Conservation (phyloP, 768 basidiomycete genomes). For the Agaricus subrufescens region DNA sequence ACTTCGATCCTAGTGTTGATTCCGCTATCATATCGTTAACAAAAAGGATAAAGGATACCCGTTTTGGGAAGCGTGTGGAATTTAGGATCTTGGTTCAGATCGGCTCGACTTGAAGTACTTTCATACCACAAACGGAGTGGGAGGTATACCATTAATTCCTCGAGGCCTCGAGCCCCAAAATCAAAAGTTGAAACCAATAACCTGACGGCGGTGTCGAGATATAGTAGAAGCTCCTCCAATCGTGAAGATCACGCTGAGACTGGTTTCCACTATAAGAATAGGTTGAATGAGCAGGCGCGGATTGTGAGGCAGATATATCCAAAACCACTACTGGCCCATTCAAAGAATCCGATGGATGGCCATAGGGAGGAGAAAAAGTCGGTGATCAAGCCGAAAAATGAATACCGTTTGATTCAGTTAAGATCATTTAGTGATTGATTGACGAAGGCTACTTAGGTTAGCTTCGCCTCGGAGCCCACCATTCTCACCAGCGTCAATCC, state of each 20-base stretch:
- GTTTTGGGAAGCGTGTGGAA: neutral
- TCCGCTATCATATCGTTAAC: neutral
- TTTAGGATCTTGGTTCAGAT: neutral
- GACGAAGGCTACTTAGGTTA: too few relatives aligned
- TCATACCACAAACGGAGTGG: neutral
- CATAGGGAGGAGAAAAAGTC: slow-evolving; percentile 2
- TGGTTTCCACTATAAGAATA: neutral
- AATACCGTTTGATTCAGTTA: neutral
- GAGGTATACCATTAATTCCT: slow-evolving; percentile 1
- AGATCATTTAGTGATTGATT: neutral
- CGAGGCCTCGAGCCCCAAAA: neutral
- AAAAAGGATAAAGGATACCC: neutral
- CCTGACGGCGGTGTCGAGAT: neutral
- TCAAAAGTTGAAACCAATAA: neutral
- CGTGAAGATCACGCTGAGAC: neutral
- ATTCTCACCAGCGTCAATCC: too few relatives aligned
- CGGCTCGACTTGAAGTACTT: neutral
- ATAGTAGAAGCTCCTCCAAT: neutral
- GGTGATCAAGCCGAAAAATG: neutral
- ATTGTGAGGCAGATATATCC: neutral
- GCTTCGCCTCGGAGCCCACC: too few relatives aligned
- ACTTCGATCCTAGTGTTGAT: neutral
- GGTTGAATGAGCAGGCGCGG: neutral
- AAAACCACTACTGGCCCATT: neutral
- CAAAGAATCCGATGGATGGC: slow-evolving; percentile 3